Conservation (phyloP, 2,329 filamentous ascomycete species). For the Chrysoporthe puriensis region DNA sequence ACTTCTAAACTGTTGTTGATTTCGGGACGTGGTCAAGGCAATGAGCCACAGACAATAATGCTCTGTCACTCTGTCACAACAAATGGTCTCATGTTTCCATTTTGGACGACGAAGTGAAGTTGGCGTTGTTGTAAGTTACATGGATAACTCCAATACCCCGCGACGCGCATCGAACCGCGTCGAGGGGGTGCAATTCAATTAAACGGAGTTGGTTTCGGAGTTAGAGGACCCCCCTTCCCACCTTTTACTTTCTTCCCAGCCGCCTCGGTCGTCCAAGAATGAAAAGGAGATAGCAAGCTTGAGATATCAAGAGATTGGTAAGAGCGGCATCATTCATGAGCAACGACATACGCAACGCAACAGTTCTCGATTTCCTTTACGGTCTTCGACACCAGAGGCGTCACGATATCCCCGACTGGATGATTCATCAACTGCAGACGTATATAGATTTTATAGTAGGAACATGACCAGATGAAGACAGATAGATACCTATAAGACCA, state of each 20-base stretch:
- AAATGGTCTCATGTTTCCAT: background rate
- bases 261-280: background rate
- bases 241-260: background rate
- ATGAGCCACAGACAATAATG: background rate
- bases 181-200: slow-evolving; percentile 6
- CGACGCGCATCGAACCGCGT: slow-evolving; percentile 13
- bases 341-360: too few relatives aligned
- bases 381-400: too few relatives aligned
- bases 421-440: too few relatives aligned
- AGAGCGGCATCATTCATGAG: too few relatives aligned
- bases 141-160: background rate
- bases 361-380: too few relatives aligned
- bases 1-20: background rate
- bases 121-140: background rate
- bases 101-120: background rate
- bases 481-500: too few relatives aligned
- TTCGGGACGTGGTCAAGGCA: background rate
- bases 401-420: too few relatives aligned
- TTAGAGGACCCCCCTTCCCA: background rate
- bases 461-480: too few relatives aligned
- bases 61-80: background rate
- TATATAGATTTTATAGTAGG: too few relatives aligned
- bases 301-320: too few relatives aligned
- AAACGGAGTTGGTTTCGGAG: background rate
- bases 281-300: background rate